These are phyloP conservation scores for Crinitomyces ghanaensis DNA, from an alignment of 805 yeast genomes.

Conservation along the genomic window DNA sequence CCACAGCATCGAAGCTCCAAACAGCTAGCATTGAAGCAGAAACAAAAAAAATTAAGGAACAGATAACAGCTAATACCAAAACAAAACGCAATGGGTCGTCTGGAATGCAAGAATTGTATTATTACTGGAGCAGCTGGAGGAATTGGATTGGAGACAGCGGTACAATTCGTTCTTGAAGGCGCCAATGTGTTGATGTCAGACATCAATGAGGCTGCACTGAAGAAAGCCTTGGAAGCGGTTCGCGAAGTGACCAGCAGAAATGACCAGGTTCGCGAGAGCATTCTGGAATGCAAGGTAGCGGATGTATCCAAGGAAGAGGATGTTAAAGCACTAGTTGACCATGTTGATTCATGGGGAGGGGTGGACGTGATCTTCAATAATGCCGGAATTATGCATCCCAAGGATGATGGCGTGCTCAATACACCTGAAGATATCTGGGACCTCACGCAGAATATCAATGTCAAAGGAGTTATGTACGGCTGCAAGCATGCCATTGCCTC, in stretches of 20 bases:
- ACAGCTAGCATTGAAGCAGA: neutral
- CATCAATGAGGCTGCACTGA: slow-evolving; percentile 32
- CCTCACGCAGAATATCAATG: slow-evolving; percentile 26
- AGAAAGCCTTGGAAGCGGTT: slow-evolving; percentile 51
- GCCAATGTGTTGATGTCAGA: slow-evolving; percentile 85
- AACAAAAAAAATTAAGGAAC: neutral
- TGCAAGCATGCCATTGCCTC: slow-evolving; percentile 27
- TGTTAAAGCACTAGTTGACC: slow-evolving; percentile 29
- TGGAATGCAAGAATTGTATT: slow-evolving; percentile 38
- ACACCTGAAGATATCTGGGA: slow-evolving; percentile 28
- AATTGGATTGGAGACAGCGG: slow-evolving; percentile 37
- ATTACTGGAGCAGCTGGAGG: slow-evolving; percentile 32
- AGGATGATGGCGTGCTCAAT: slow-evolving; percentile 24
- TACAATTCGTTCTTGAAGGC: slow-evolving; percentile 72
- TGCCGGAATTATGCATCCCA: slow-evolving; percentile 56
- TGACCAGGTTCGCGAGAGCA: no score
- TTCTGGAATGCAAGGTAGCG: slow-evolving; percentile 28
- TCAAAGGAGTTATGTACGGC: slow-evolving; percentile 28
- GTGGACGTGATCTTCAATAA: slow-evolving; percentile 77
- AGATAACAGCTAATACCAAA: neutral
- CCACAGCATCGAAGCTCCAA: no score
- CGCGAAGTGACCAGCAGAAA: slow-evolving; percentile 66
- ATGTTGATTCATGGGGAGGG: slow-evolving; percentile 61
- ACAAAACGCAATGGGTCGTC: slow-evolving; percentile 26
- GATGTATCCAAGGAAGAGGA: slow-evolving; percentile 26